A percentile compares a stretch with the other conserved stretches of the same genome.
phyloP scores from a whole-genome alignment of 768 basidiomycete species.

The Naganishia antarctica region DNA sequence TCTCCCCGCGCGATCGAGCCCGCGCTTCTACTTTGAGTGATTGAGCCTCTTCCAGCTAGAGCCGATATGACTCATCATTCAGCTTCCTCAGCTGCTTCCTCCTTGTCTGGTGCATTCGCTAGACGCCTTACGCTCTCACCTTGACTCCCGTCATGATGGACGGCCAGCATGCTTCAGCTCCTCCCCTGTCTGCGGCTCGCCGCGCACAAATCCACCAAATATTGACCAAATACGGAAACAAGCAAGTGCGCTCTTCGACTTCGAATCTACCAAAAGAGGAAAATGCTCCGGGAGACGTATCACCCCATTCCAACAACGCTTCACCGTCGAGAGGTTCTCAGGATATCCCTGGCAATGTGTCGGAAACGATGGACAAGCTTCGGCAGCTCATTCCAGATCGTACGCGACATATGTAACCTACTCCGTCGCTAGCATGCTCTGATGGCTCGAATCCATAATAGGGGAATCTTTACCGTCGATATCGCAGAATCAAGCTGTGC shows the following conservation, averaged over 20 bases:
- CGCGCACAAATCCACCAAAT: conserved; percentile 11
- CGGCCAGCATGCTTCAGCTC: neutral
- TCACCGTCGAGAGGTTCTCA: neutral
- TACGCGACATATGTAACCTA: conserved; percentile 2
- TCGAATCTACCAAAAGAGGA: neutral
- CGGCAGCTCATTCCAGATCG: conserved; percentile 18
- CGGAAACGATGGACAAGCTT: conserved; percentile 14
- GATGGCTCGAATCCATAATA: neutral
- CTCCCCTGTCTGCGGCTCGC: neutral
- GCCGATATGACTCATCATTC: conserved; percentile 17
- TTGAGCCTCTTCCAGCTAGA: neutral
- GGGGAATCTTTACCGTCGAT: conserved; percentile 1
- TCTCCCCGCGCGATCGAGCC: conserved; percentile 9
- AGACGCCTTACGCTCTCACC: too few relatives aligned
- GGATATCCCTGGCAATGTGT: neutral
- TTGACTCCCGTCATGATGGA: too few relatives aligned
- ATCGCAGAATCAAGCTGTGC: conserved; percentile 29
- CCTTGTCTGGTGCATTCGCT: too few relatives aligned
- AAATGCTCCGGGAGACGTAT: neutral
- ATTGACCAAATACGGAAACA: conserved; percentile 10
- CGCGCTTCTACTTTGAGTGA: conserved; percentile 1
- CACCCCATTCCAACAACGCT: neutral
- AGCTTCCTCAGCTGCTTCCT: neutral
- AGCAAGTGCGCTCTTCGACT: neutral
- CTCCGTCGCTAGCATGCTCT: neutral